Base-by-base conservation (phyloP, 495 filamentous ascomycete genomes). In the Letharia lupina region DNA sequence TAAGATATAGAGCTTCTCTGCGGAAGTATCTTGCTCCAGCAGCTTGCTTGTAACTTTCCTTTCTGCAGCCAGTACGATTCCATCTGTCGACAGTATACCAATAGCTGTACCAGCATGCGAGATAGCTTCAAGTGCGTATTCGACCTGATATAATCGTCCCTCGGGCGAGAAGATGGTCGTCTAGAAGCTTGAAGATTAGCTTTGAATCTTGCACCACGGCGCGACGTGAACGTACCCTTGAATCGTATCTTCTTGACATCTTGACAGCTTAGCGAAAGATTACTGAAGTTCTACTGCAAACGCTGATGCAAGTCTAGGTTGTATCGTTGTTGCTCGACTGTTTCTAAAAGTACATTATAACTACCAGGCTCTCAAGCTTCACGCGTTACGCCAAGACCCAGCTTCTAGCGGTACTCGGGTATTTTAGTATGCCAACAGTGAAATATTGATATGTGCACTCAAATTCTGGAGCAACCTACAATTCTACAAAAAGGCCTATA, bases 161-260 rank as follows among this genome's bases (percentile, higher is more conserved):
- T 98, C 94, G 67, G 94, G 94, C 60, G 94, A 98, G 85, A 98
- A 98, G 83, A 98, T 98, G 77, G 94, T 98, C 70, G 94, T 98
- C 93, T 98, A 73, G 54, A 64, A 66, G 72, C 56, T 84, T 74
- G 85, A 7, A 75, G 74, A 73, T 81, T 72, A 84, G 66, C 64
- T 60, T 37, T 60, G 52, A 45, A 45, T 74, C 20, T 68, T 65
- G 61, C 74, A 59, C 35, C 47, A 61, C n/a, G 68, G 68, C 62
- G 57, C 65, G 69, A 70, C 63, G 61, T 70, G 67, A 62, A 39
- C 86, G 74, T 81, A 96, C 93, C 79, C 93, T 85, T 73, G 93
- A 96, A 88, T 98, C 94, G 80, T 98, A 98, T 82, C 93, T 87
- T 82, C 94, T 88, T 73, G 94, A 96, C 94, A 98, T 98, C 74